These are phyloP conservation scores for Iris pallida DNA, from an alignment of 116 monocot genomes.

Conservation along the genomic window DNA sequence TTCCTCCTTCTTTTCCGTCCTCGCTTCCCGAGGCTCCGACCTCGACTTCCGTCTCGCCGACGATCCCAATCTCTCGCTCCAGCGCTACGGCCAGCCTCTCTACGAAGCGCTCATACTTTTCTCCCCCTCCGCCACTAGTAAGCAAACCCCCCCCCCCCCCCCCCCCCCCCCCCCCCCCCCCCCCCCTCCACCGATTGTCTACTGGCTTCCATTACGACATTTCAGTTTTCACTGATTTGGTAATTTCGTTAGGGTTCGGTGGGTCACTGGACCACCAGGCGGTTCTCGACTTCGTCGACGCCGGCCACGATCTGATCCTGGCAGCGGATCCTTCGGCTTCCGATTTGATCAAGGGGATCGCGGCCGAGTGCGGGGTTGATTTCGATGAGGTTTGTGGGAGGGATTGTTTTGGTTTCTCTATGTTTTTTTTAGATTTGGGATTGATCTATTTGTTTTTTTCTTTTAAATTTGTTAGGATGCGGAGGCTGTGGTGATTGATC, in stretches of 20 bases:
- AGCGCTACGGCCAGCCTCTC: constrained; percentile 70
- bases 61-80: constrained; percentile 62
- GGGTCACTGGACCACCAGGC: constrained; percentile 60
- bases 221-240: no score
- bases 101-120: constrained; percentile 82
- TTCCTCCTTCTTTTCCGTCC: constrained; percentile 78
- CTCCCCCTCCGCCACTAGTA: constrained; percentile 67
- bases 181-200: no score
- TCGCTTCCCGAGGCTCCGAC: constrained; percentile 61
- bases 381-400: constrained; percentile 79
- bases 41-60: constrained; percentile 79
- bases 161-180: no score
- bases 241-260: constrained; percentile 7
- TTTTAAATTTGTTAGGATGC: constrained; percentile 55
- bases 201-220: no score
- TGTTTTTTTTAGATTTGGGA: constrained; percentile 11
- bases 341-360: constrained; percentile 74
- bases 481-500: constrained; percentile 80
- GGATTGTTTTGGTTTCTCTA: no score
- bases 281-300: constrained; percentile 81
- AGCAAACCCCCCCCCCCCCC: no score
- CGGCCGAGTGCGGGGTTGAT: constrained; percentile 80
- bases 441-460: neutral
- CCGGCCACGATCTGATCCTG: constrained; percentile 83
- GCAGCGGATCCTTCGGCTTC: constrained; percentile 75